Conservation (phyloP, 2,329 filamentous ascomycete species). For the Xylariaceae sp. region DNA sequence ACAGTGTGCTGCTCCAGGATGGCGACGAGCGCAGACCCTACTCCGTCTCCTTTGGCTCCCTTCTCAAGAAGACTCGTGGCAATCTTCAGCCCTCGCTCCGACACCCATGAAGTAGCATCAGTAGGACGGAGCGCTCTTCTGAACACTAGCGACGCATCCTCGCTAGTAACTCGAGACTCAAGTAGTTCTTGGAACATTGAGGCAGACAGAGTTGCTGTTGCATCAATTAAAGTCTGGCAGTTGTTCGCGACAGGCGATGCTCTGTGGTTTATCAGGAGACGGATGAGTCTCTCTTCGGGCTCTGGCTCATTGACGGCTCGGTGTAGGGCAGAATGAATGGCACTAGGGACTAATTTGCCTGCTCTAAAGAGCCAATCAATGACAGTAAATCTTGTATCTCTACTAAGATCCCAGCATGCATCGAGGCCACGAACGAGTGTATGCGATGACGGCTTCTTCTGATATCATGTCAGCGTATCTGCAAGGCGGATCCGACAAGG, state of each 20-base stretch:
- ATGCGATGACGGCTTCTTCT: conserved; percentile 55
- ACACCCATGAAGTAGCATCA: conserved; percentile 54
- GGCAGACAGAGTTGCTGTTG: conserved; percentile 48
- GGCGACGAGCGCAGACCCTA: conserved; percentile 54
- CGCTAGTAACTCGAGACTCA: conserved; percentile 47
- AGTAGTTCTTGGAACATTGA: conserved; percentile 53
- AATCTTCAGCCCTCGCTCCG: conserved; percentile 53
- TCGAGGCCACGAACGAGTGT: conserved; percentile 60
- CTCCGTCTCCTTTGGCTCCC: conserved; percentile 54
- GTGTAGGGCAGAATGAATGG: conserved; percentile 58
- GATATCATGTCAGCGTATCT: conserved; percentile 14
- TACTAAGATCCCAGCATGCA: conserved; percentile 58
- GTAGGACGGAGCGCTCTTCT: conserved; percentile 52
- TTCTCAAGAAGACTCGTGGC: conserved; percentile 57
- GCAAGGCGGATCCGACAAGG: neutral
- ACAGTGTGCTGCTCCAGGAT: conserved; percentile 53
- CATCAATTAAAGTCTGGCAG: conserved; percentile 60
- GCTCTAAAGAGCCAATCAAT: conserved; percentile 59
- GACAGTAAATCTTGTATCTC: conserved; percentile 55
- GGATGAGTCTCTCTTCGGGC: conserved; percentile 54
- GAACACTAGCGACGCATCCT: conserved; percentile 55
- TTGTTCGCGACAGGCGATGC: conserved; percentile 60
- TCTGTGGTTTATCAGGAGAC: conserved; percentile 56
- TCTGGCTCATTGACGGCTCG: conserved; percentile 61
- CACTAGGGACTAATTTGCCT: conserved; percentile 55